phyloP scores from a whole-genome alignment of 306 rosid species.

The Geum urbanum region DNA sequence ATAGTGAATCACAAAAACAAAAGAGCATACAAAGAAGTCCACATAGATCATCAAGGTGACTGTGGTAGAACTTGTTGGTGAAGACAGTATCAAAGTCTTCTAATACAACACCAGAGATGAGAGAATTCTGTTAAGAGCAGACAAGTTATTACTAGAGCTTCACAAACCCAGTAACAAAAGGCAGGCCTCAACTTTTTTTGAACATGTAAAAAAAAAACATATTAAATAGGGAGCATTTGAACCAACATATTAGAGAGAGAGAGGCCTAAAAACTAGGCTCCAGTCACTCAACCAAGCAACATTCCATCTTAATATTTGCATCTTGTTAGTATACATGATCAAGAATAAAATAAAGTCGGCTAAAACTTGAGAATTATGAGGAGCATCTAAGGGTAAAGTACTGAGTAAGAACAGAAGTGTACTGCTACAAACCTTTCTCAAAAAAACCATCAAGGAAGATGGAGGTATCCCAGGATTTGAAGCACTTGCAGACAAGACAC shows the following conservation, averaged over 20 bases:
- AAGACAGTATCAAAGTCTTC: conserved; percentile 81
- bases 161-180: neutral
- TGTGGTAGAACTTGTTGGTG: conserved; percentile 75
- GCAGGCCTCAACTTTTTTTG: neutral
- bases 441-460: conserved; percentile 81
- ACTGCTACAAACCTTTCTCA: conserved; percentile 48
- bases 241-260: neutral
- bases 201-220: neutral
- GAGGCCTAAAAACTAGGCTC: neutral
- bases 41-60: conserved; percentile 83
- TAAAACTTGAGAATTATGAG: neutral
- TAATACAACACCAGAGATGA: conserved; percentile 57
- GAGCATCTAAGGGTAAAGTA: no score
- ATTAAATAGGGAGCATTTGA: neutral
- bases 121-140: conserved; percentile 45
- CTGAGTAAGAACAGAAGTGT: neutral
- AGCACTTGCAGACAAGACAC: conserved; percentile 50
- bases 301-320: neutral
- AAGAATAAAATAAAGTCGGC: neutral
- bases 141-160: neutral
- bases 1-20: conserved; percentile 12
- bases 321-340: neutral
- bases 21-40: conserved; percentile 29
- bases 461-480: conserved; percentile 97
- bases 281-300: neutral